Conservation (phyloP, 129 eudicot genomes). For the Helianthus annuus region DNA sequence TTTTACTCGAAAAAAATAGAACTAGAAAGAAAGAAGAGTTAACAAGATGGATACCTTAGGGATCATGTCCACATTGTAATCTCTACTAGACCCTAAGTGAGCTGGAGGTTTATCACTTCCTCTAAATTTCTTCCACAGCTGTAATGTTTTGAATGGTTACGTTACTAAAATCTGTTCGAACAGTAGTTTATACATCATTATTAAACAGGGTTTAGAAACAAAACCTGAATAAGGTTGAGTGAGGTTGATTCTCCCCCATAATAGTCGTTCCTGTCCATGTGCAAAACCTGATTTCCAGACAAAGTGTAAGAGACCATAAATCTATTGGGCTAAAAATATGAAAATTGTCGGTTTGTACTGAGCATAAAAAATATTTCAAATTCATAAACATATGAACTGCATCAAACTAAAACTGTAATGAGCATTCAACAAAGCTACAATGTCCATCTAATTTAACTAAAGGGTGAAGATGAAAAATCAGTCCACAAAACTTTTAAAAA, state of each 20-base stretch:
- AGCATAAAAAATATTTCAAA: not conserved
- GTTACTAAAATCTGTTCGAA: constrained; percentile 18
- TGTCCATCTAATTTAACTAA: not conserved
- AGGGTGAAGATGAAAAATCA: not conserved
- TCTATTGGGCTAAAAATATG: not conserved
- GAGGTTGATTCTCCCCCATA: constrained; percentile 99
- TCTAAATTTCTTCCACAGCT: constrained; percentile 93
- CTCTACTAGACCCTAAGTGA: constrained; percentile 91
- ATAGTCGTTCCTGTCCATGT: constrained; percentile 98
- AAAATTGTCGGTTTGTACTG: not conserved
- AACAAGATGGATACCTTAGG: constrained; percentile 64
- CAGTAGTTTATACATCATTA: not conserved
- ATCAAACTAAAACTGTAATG: not conserved
- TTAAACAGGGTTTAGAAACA: constrained; percentile 1
- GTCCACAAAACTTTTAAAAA: not conserved
- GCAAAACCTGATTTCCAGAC: constrained; percentile 61
- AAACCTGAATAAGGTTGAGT: constrained; percentile 90
- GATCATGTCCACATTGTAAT: constrained; percentile 95
- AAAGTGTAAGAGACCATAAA: constrained; percentile 15
- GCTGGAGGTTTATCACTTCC: constrained; percentile 96
- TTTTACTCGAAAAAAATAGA: not conserved
- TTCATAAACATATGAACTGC: not conserved
- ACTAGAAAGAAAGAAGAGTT: not conserved
- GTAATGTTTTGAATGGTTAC: constrained; percentile 18
- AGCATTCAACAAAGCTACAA: not conserved